Percentiles rank a stretch among this genome's conserved stretches.
phyloP scores from a whole-genome alignment of 441 rosid species.

The Lepidium campestre region DNA sequence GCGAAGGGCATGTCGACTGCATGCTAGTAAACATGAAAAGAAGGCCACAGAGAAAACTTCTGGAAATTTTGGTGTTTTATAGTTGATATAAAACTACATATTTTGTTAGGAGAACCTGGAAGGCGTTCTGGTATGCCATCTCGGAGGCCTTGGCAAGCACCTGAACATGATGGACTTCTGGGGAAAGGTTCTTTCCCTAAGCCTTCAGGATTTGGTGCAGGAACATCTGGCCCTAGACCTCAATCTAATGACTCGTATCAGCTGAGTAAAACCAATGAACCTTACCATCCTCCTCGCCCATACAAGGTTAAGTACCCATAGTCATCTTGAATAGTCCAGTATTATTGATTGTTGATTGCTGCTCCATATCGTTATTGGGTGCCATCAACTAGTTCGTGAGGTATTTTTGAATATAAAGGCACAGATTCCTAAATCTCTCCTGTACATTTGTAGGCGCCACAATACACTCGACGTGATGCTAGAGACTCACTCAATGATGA shows the following conservation, averaged over 20 bases:
- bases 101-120: conserved; percentile 54
- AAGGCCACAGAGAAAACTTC: not conserved
- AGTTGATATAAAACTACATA: not conserved
- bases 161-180: conserved; percentile 97
- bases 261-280: conserved; percentile 66
- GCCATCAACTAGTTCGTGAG: conserved; percentile 2
- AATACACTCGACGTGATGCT: conserved; percentile 60
- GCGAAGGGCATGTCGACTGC: not conserved
- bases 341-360: not conserved
- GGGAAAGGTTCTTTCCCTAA: conserved; percentile 95
- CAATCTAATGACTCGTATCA: conserved; percentile 65
- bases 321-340: conserved; percentile 3
- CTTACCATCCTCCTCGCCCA: conserved; percentile 96
- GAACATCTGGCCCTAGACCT: conserved; percentile 55
- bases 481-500: conserved; percentile 81
- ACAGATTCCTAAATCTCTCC: conserved; percentile 11
- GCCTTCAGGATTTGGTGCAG: conserved; percentile 64
- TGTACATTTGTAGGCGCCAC: conserved; percentile 58
- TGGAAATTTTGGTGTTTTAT: conserved; percentile 6
- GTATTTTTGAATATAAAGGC: conserved; percentile 3
- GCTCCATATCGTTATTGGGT: conserved; percentile 11
- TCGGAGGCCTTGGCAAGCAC: conserved; percentile 75
- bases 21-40: conserved; percentile 3
- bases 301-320: conserved; percentile 55
- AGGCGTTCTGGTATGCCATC: conserved; percentile 65